A percentile compares a stretch with the other conserved stretches of the same genome.
Conservation (phyloP, 75 land plant species). For the Selaginella tamariscina region DNA sequence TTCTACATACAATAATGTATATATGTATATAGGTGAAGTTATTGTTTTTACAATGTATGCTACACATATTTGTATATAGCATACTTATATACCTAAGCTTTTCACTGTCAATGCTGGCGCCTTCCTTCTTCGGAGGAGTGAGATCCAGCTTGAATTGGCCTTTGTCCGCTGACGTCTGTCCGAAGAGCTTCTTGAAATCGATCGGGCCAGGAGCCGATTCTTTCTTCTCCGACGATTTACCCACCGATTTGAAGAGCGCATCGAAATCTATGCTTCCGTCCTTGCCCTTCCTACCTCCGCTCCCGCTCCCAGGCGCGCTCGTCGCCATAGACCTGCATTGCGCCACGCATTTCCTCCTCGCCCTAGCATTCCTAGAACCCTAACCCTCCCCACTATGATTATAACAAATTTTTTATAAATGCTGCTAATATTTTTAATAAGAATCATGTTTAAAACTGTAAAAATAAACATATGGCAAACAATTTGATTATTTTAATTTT, state of each 20-base stretch:
- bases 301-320: not conserved
- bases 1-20: too few species aligned
- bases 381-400: too few species aligned
- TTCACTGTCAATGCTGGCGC: not conserved
- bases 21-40: too few species aligned
- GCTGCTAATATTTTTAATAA: too few species aligned
- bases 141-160: not conserved
- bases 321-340: not conserved
- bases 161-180: not conserved
- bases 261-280: not conserved
- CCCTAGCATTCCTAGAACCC: not conserved
- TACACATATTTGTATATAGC: too few species aligned
- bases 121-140: not conserved
- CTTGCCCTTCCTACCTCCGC: not conserved
- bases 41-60: too few species aligned
- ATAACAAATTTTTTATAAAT: too few species aligned
- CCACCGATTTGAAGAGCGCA: constrained; percentile 1
- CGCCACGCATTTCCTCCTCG: not conserved
- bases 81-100: too few species aligned
- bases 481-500: too few species aligned
- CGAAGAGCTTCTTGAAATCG: not conserved
- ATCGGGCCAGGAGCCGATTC: not conserved
- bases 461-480: too few species aligned
- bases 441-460: too few species aligned
- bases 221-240: not conserved